Evolutionary conservation across 495 filamentous ascomycete species (phyloP).

Genomic region (Echria macrotheca): DNA sequence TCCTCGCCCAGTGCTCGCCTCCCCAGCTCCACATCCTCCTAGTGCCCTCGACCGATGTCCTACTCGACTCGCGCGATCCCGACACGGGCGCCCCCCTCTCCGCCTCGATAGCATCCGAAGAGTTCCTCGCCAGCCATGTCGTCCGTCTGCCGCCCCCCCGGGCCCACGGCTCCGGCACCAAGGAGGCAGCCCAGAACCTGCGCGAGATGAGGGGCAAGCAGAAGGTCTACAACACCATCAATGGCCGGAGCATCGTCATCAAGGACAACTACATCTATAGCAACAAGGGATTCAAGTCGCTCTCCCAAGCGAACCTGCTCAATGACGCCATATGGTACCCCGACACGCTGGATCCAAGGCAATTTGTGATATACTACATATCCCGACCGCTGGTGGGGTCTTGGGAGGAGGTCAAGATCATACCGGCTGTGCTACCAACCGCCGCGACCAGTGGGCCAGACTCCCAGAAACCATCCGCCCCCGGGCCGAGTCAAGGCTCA

Average conservation of each 20-base stretch:
- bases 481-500: slow-evolving; percentile 26
- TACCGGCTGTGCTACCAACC: slow-evolving; percentile 51
- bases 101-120: slow-evolving; percentile 81
- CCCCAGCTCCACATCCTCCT: slow-evolving; percentile 91
- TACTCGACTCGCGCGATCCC: slow-evolving; percentile 82
- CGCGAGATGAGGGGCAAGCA: slow-evolving; percentile 90
- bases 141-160: slow-evolving; percentile 68
- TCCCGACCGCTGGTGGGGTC: slow-evolving; percentile 84
- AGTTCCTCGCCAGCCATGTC: slow-evolving; percentile 96
- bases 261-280: slow-evolving; percentile 92
- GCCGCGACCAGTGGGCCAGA: slow-evolving; percentile 24
- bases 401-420: slow-evolving; percentile 66
- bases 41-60: slow-evolving; percentile 85
- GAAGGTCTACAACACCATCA: slow-evolving; percentile 85
- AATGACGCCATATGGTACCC: slow-evolving; percentile 84
- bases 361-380: slow-evolving; percentile 97
- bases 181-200: slow-evolving; percentile 64
- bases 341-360: slow-evolving; percentile 71
- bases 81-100: slow-evolving; percentile 72
- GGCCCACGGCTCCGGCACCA: slow-evolving; percentile 51
- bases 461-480: slow-evolving; percentile 27
- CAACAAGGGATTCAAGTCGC: slow-evolving; percentile 93
- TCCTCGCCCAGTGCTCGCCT: slow-evolving; percentile 88
- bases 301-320: slow-evolving; percentile 85
- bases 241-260: slow-evolving; percentile 88